Base-by-base conservation (phyloP, 768 basidiomycete species). In the Amanita rimosa region DNA sequence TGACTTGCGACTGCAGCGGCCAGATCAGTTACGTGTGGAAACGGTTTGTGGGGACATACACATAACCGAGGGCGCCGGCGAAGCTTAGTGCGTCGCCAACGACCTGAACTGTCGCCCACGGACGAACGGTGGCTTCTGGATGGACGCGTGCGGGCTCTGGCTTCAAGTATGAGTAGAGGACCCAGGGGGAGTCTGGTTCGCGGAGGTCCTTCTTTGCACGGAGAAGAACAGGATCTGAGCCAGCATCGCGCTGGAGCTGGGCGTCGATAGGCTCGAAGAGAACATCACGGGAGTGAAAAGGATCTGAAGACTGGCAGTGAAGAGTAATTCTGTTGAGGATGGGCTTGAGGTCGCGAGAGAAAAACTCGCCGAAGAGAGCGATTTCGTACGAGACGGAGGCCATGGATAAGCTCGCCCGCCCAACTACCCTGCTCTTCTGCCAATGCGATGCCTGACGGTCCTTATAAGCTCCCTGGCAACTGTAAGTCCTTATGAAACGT, bases 101-200 rank as follows among this genome's bases (percentile, higher is more conserved):
- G 17, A 91, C 82, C 57, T 86, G 77, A 52, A 81, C 83, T 27
- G 78, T 83, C 11, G 85, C 81, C 82, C 88, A 90, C 8, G 89
- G 85, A 43, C 88, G 74, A 41, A 92, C 88, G 3, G 89, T 92
- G 1, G 87, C 86, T 60, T 90, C 86, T 8, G 88, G 87, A 55
- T 90, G 83, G 13, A 83, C 81, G 39, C 87, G 77, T 9, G 79
- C 79, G n/a, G 83, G 82, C 61, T 91, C 88, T 44, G 89, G 87
- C 60, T 87, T 88, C 49, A 88, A 67, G 60, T 84, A 86, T 19
- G 87, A 85, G 60, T 81, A 87, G 13, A 92, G 62, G 7, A 80
- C 69, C 87, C 86, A 89, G 54, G 78, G 75, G n/a, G 75, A 63
- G 53, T 75, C 73, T 34, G 70, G 70, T 52, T 74, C 83, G 16